A percentile compares a stretch with the other conserved stretches of the same genome.
Conservation (phyloP, 2,329 filamentous ascomycete species). For the Didymosphaeria variabile region DNA sequence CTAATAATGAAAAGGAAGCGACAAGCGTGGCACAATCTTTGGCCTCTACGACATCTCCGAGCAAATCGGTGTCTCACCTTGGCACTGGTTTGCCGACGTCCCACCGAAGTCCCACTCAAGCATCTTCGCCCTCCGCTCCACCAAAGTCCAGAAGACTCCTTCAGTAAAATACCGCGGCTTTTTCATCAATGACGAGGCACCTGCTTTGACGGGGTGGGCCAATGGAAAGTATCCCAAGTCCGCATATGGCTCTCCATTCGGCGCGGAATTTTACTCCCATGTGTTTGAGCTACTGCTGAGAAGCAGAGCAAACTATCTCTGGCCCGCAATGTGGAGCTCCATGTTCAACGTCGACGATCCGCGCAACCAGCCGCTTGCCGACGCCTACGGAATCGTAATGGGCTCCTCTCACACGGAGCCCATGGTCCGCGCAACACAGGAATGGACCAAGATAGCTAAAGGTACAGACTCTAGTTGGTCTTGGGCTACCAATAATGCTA, state of each 20-base stretch:
- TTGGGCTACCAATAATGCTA: conserved; percentile 74
- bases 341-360: conserved; percentile 79
- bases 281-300: conserved; percentile 77
- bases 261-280: conserved; percentile 71
- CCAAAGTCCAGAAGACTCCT: conserved; percentile 67
- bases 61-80: conserved; percentile 77
- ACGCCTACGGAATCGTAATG: conserved; percentile 78
- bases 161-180: conserved; percentile 74
- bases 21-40: conserved; percentile 73
- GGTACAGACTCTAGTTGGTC: conserved; percentile 67
- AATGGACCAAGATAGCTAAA: conserved; percentile 58
- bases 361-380: conserved; percentile 72
- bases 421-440: conserved; percentile 67
- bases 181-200: conserved; percentile 76
- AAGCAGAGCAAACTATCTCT: conserved; percentile 76
- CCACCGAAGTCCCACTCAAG: conserved; percentile 60
- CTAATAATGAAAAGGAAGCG: conserved; percentile 55
- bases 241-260: conserved; percentile 55
- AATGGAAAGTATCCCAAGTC: conserved; percentile 61
- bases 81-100: conserved; percentile 75
- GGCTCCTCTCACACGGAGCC: conserved; percentile 79
- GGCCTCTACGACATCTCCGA: conserved; percentile 76
- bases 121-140: conserved; percentile 64
- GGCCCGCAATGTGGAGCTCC: conserved; percentile 75
- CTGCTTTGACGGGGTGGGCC: conserved; percentile 73